phyloP scores from a whole-genome alignment of 1,284 basidiomycete genomes.

The Ceratobasidium sp. region DNA sequence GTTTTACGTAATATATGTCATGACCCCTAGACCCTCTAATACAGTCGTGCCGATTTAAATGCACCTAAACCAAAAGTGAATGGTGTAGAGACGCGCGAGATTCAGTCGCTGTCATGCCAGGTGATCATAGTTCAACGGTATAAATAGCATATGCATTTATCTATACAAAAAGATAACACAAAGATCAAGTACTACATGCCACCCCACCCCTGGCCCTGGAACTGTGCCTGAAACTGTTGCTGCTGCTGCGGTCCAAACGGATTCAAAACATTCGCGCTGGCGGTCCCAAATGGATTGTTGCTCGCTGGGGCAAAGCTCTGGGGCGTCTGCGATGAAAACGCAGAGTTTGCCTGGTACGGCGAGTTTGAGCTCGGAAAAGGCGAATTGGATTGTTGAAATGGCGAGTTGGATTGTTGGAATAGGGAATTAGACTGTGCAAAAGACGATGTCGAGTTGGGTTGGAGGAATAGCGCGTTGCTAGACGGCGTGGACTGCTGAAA shows the following conservation, averaged over 20 bases:
- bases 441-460: neutral
- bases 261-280: slow-evolving; percentile 7
- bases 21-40: slow-evolving; percentile 24
- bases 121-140: too few species aligned
- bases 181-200: slow-evolving; percentile 38
- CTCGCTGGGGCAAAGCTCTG: neutral
- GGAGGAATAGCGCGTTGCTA: slow-evolving; percentile 25
- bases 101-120: too few species aligned
- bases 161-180: slow-evolving; percentile 15
- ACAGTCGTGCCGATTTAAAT: too few species aligned
- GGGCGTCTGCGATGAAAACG: neutral
- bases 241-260: slow-evolving; percentile 39
- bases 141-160: slow-evolving; percentile 14
- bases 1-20: slow-evolving; percentile 13
- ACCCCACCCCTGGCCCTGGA: slow-evolving; percentile 37
- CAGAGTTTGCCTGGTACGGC: slow-evolving; percentile 21
- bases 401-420: slow-evolving; percentile 41
- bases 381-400: slow-evolving; percentile 34
- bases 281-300: slow-evolving; percentile 33
- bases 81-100: too few species aligned
- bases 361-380: slow-evolving; percentile 31
- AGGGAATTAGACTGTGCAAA: slow-evolving; percentile 17
- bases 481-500: slow-evolving; percentile 34
- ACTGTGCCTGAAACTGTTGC: slow-evolving; percentile 20
- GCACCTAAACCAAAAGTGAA: too few species aligned